Conservation (phyloP, 495 filamentous ascomycete genomes). For the Penicillium diatomitis region DNA sequence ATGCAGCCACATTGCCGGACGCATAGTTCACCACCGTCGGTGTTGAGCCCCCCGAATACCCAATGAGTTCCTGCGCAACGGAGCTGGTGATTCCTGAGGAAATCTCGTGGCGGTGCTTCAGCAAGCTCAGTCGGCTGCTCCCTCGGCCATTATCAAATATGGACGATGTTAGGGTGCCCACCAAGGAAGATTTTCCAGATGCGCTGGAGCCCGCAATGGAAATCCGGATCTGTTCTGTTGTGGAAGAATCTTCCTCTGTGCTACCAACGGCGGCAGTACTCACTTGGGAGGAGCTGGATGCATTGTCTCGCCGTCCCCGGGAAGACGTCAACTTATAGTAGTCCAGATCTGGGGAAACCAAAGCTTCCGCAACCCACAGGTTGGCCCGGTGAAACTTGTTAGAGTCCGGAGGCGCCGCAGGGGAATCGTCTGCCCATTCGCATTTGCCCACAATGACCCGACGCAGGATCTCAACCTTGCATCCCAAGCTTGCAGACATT, state of each 20-base stretch:
- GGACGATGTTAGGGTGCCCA: conserved; percentile 81
- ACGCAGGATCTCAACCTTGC: conserved; percentile 72
- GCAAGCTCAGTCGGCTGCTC: conserved; percentile 72
- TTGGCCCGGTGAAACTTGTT: conserved; percentile 37
- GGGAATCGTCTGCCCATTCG: conserved; percentile 54
- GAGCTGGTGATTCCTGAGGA: conserved; percentile 87
- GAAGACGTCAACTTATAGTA: conserved; percentile 23
- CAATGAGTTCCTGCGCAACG: conserved; percentile 84
- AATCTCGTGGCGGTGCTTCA: conserved; percentile 94
- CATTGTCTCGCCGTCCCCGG: conserved; percentile 2
- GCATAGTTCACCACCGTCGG: conserved; percentile 71
- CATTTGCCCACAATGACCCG: conserved; percentile 82
- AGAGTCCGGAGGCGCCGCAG: conserved; percentile 12
- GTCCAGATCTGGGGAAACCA: conserved; percentile 55
- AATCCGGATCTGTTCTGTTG: conserved; percentile 74
- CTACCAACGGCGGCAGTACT: not conserved
- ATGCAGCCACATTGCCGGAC: conserved; percentile 76
- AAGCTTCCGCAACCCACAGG: conserved; percentile 84
- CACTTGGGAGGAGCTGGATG: not conserved
- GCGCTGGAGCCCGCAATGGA: conserved; percentile 84
- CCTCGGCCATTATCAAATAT: conserved; percentile 87
- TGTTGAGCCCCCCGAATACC: conserved; percentile 45
- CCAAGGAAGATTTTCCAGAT: conserved; percentile 86
- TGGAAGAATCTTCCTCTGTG: conserved; percentile 20
- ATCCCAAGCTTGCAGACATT: conserved; percentile 90